Base-by-base conservation (phyloP, 2,329 filamentous ascomycete genomes). In the Calonectria pauciramosa region DNA sequence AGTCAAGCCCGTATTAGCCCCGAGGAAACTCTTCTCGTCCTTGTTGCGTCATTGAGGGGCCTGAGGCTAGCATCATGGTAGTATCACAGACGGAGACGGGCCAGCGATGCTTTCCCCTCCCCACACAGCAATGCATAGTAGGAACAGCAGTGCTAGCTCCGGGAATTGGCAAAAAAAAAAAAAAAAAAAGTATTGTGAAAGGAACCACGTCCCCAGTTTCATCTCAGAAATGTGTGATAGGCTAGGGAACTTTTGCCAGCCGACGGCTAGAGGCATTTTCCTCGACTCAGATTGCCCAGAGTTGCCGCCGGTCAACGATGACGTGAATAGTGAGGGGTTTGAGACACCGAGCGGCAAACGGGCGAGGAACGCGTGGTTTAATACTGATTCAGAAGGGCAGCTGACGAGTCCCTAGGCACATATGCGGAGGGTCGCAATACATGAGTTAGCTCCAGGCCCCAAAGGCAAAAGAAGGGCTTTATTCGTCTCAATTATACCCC, bases 401-500 rank as follows among this genome's bases (percentile, higher is more conserved):
- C 38, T 38, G 36, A 41, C 23, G 56, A 60, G 56, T 63, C 56
- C 60, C 60, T 65, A 65, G 60, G 60, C 38, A 65, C 60, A 47
- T 65, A 41, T 47, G 13, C 11, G 51, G 64, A 68, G 70, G 52
- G 70, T 44, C 18, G 51, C 49, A 30, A 32, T 36, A 56, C 41
- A 49, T 49, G 41, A 49, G 60, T 63, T 63, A 67, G 70, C 63
- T 68, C 41, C 41, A 52, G 64, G 41, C 41, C 36, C 41, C 41
- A 54, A 70, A 70, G 41, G 41, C 41, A 44, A 44, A 41, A 44
- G 11, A 34, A 34, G 14, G 32, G 71, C 71, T 70, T 73, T 73
- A 72, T 72, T 64, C 67, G 44, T 66, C 63, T 66, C 49, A 56
- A 67, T 52, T 23, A 68, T 74, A 71, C 72, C 72, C 72, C 63